Conservation (phyloP, 2,329 filamentous ascomycete genomes). For the Sclerotinia glacialis region DNA sequence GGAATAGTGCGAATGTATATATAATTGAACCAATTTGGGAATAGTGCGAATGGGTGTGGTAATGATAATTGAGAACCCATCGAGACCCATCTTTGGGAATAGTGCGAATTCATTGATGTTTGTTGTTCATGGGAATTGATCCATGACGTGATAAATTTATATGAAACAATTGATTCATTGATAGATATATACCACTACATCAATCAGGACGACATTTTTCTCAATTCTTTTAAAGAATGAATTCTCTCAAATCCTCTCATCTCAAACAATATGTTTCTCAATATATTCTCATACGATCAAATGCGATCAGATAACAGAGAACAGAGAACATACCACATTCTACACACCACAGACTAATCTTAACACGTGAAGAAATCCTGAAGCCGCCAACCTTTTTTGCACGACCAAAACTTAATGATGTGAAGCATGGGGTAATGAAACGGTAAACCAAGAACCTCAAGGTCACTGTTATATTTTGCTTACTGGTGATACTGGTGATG, state of each 20-base stretch:
- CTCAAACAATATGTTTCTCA: neutral
- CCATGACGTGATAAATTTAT: neutral
- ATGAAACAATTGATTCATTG: neutral
- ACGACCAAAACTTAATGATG: neutral
- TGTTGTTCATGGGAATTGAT: neutral
- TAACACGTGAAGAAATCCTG: neutral
- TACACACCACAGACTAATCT: neutral
- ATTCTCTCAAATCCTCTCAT: neutral
- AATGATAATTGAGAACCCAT: no score
- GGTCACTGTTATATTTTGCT: neutral
- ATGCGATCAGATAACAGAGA: neutral
- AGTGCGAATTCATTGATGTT: no score
- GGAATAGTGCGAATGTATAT: neutral
- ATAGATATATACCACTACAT: neutral
- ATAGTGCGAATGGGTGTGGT: neutral
- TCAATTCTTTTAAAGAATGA: neutral
- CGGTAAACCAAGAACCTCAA: neutral
- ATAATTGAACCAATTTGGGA: no score
- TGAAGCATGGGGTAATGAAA: neutral
- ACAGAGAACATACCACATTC: neutral
- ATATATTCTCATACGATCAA: neutral
- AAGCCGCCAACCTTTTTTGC: neutral
- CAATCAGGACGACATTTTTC: neutral
- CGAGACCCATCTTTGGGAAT: neutral
- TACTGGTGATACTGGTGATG: neutral